Base-by-base conservation (phyloP, 2,329 filamentous ascomycete species). In the Capronia coronata region DNA sequence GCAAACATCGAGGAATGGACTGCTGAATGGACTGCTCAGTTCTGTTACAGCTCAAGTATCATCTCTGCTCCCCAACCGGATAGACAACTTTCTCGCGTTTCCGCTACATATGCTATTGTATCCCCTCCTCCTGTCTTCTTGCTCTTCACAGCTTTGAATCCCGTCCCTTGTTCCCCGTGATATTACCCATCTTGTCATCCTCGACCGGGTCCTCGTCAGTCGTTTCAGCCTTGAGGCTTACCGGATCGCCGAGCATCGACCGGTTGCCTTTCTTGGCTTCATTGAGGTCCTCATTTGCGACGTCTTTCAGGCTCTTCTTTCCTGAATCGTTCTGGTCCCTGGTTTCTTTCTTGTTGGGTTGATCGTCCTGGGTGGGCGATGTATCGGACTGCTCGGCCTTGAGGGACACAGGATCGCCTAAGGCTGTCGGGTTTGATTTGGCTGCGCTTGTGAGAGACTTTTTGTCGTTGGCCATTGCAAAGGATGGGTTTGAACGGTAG, bases 151-250 rank as follows among this genome's bases (percentile, higher is more conserved):
- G 34, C 38, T 55, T 55, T 22, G 52, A 55, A 49, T 55, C 42
- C 42, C 52, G 45, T 4, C 43, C 46, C 42, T 54, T 55, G 14
- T 46, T 43, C 9, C 43, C 44, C 18, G 27, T 49, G 30, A 44
- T 30, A n/a, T 22, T 34, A 27, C 46, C 49, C 25, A 45, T 46
- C 19, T 56, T 55, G 39, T 65, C 65, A 11, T 55, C 57, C 14
- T 61, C 56, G 2, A 57, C 59, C 1, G 66, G 66, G 25, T 64
- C 51, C 32, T 47, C 57, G 13, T 63, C 60, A 49, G 62, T 66
- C 46, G 58, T 64, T 50, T 71, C 69, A 6, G 67, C 67, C 51
- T 71, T 70, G 22, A 69, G 32, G 41, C 66, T 70, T 27, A 69
- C 63, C 2, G 68, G 68, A 42, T 71, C 69, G 22, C 68, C 68